phyloP scores from a whole-genome alignment of 495 filamentous ascomycete species.

The Aspergillus carlsbadensis region DNA sequence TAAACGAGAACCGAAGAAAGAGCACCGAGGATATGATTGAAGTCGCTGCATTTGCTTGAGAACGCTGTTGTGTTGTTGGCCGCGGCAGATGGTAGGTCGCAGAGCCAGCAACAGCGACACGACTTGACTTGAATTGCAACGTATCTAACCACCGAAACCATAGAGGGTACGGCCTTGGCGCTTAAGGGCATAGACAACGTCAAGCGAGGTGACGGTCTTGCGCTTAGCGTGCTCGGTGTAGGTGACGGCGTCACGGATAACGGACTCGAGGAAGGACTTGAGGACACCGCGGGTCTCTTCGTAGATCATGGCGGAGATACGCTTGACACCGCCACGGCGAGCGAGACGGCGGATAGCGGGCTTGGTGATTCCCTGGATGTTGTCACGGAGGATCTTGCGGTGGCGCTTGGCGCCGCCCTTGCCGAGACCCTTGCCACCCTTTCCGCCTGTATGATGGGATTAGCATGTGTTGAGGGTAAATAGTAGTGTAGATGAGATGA shows the following conservation, averaged over 20 bases:
- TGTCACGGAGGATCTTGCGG: constrained; percentile 99
- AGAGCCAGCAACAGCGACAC: no score
- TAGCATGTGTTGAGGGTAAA: constrained; percentile 9
- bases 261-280: constrained; percentile 64
- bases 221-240: constrained; percentile 98
- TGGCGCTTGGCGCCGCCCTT: constrained; percentile 99
- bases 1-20: constrained; percentile 13
- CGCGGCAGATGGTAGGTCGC: neutral
- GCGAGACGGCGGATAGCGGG: constrained; percentile 68
- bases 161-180: constrained; percentile 94
- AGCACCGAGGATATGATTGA: neutral
- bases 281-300: constrained; percentile 68
- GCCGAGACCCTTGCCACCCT: constrained; percentile 81
- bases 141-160: constrained; percentile 92
- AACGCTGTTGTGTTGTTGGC: no score
- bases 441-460: constrained; percentile 62
- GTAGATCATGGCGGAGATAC: constrained; percentile 69
- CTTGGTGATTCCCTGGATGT: constrained; percentile 88
- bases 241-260: constrained; percentile 92
- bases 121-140: no score
- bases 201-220: constrained; percentile 94
- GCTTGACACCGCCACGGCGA: constrained; percentile 63
- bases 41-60: no score
- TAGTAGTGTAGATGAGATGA: neutral
- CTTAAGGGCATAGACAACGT: constrained; percentile 95